These are phyloP conservation scores for Spatholobus suberectus DNA, from an alignment of 306 rosid genomes.

Conservation along the genomic window DNA sequence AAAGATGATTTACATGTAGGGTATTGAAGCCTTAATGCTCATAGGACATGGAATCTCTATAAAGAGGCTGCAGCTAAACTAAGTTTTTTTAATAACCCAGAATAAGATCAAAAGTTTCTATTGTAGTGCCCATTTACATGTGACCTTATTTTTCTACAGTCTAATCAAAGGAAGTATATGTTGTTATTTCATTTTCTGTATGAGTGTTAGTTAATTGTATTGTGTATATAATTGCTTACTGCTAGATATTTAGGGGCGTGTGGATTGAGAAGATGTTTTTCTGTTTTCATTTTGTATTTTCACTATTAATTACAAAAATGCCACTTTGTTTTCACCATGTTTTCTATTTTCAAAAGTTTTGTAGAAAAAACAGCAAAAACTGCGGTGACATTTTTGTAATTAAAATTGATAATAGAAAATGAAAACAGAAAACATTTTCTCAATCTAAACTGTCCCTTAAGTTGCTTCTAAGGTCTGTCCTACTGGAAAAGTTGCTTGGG, in stretches of 20 bases:
- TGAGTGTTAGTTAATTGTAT: not conserved
- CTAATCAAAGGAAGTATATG: not conserved
- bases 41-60: not conserved
- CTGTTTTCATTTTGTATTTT: not conserved
- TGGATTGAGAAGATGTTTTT: not conserved
- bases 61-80: not conserved
- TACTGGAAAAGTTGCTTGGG: not conserved
- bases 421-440: not conserved
- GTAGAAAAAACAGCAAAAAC: not conserved
- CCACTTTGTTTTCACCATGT: not conserved
- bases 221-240: not conserved
- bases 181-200: not conserved
- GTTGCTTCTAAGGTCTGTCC: conserved; percentile 5
- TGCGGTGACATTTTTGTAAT: not conserved
- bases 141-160: not conserved
- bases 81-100: not conserved
- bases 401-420: not conserved
- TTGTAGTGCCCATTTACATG: not conserved
- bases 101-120: not conserved
- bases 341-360: not conserved
- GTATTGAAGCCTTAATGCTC: conserved; percentile 12
- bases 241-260: not conserved
- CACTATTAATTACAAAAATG: not conserved
- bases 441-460: not conserved
- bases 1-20: not conserved